Evolutionary conservation across 225 moss, liverwort and hornwort genomes (phyloP).

Genomic region (Bryum argenteum): DNA sequence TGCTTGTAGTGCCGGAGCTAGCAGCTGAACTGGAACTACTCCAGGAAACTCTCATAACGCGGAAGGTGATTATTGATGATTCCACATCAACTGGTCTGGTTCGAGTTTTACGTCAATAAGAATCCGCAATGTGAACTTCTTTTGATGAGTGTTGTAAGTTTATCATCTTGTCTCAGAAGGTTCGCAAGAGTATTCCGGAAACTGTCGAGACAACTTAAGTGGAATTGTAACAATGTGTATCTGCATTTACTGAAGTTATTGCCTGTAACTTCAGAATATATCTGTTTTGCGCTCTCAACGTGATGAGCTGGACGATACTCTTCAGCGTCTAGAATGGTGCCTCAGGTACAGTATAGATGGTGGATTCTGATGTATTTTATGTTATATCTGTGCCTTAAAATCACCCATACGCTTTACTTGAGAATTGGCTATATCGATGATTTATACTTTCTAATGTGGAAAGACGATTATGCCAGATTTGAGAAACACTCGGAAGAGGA

Average conservation of each 20-base stretch:
- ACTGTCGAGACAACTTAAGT: neutral
- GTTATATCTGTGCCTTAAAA: slow-evolving; percentile 14
- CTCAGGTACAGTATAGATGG: slow-evolving; percentile 43
- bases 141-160: neutral
- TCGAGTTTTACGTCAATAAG: neutral
- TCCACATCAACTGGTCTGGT: neutral
- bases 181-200: neutral
- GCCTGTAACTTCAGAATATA: slow-evolving; percentile 47
- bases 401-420: neutral
- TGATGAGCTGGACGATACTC: slow-evolving; percentile 52
- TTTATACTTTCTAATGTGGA: slow-evolving; percentile 8
- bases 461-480: slow-evolving; percentile 35
- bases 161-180: neutral
- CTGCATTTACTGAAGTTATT: neutral
- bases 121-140: neutral
- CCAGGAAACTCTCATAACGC: slow-evolving; percentile 55
- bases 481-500: slow-evolving; percentile 45
- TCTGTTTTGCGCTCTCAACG: slow-evolving; percentile 48
- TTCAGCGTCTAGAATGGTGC: slow-evolving; percentile 63
- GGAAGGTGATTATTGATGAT: slow-evolving; percentile 59
- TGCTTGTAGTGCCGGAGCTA: slow-evolving; percentile 95
- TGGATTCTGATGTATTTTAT: slow-evolving; percentile 1
- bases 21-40: slow-evolving; percentile 74
- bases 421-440: neutral
- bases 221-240: neutral